phyloP scores from a whole-genome alignment of 352 stramenopile genomes.

The Thalassiosira hispida region DNA sequence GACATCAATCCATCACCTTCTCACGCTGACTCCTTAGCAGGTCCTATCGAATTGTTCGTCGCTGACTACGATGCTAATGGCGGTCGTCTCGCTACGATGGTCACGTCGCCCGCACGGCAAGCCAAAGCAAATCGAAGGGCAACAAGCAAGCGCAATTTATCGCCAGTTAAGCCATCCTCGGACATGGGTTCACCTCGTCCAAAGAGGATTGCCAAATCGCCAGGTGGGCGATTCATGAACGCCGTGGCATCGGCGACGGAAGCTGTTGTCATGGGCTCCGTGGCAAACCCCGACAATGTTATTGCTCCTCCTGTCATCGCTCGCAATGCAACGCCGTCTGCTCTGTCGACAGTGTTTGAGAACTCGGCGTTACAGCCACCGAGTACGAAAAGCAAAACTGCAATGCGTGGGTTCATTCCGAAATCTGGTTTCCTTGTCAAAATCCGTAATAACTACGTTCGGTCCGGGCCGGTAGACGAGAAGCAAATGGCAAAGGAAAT shows the following conservation, averaged over 20 bases:
- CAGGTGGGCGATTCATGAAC: background rate
- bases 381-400: background rate
- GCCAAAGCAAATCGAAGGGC: too few species aligned
- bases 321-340: background rate
- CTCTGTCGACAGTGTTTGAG: background rate
- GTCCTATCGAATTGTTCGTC: too few species aligned
- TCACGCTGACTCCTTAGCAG: too few species aligned
- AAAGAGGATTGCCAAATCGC: too few species aligned
- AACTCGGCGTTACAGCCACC: background rate
- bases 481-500: background rate
- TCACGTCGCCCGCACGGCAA: too few species aligned
- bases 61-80: too few species aligned
- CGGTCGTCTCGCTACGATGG: too few species aligned
- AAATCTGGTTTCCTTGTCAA: background rate
- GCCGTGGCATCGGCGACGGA: background rate
- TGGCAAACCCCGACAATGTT: background rate
- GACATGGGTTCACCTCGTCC: too few species aligned
- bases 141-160: too few species aligned
- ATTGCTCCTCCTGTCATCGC: background rate
- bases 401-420: background rate
- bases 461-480: background rate
- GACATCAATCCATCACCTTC: too few species aligned
- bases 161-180: too few species aligned
- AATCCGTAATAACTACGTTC: background rate
- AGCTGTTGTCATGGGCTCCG: background rate